phyloP scores from a whole-genome alignment of 305 asterid species.

The Fraxinus greggii region DNA sequence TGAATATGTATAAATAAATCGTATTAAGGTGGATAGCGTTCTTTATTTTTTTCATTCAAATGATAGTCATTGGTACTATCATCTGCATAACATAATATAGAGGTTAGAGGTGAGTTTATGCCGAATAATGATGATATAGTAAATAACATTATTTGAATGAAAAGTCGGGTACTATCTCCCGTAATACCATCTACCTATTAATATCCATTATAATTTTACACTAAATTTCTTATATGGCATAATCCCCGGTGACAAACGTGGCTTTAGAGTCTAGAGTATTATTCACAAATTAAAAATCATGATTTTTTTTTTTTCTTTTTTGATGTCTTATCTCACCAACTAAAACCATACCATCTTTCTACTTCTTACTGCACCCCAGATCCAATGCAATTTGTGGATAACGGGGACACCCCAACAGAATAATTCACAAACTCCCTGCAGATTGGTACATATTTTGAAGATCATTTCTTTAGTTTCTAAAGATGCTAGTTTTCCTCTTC shows the following conservation, averaged over 20 bases:
- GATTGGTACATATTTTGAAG: neutral
- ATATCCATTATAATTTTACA: neutral
- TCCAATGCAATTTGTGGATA: neutral
- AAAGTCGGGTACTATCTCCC: neutral
- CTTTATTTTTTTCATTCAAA: neutral
- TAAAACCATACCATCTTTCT: neutral
- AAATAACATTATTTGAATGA: neutral
- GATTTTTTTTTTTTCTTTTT: neutral
- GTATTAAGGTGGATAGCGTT: neutral
- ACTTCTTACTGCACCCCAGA: neutral
- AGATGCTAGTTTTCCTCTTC: neutral
- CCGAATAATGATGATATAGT: neutral
- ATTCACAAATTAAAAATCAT: neutral
- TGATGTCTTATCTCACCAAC: neutral
- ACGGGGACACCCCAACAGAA: neutral
- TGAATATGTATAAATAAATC: neutral
- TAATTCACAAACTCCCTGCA: neutral
- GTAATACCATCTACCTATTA: neutral
- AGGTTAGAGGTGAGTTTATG: neutral
- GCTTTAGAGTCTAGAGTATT: neutral
- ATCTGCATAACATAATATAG: neutral
- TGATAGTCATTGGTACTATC: neutral
- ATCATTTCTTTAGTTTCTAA: neutral
- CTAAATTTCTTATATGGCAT: neutral
- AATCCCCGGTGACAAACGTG: neutral